These are phyloP conservation scores for Sporisorium graminicola DNA, from an alignment of 1,284 basidiomycete genomes.

Conservation along the genomic window DNA sequence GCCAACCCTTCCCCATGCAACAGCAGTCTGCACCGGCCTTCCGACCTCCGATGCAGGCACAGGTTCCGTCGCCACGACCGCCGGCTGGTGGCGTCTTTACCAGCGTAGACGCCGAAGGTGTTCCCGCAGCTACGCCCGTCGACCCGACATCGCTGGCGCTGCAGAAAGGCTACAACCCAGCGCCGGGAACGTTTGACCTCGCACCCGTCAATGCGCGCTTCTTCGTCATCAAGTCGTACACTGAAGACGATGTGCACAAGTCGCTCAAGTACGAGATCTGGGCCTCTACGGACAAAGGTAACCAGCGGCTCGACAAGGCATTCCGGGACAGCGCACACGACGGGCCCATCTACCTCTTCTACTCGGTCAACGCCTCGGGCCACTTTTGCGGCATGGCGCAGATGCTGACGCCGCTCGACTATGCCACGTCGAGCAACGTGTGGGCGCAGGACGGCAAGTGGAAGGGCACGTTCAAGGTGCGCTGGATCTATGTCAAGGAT, in stretches of 20 bases:
- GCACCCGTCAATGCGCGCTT: slow-evolving; percentile 54
- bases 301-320: slow-evolving; percentile 63
- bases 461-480: slow-evolving; percentile 68
- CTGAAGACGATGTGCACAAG: slow-evolving; percentile 67
- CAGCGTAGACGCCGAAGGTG: background rate
- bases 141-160: slow-evolving; percentile 28
- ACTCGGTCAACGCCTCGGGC: slow-evolving; percentile 66
- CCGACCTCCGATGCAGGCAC: slow-evolving; percentile 19
- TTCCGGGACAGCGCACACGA: slow-evolving; percentile 38
- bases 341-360: slow-evolving; percentile 68
- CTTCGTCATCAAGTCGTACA: slow-evolving; percentile 69
- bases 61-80: slow-evolving; percentile 20
- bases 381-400: slow-evolving; percentile 69
- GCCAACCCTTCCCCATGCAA: slow-evolving; percentile 21
- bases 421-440: slow-evolving; percentile 58
- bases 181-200: slow-evolving; percentile 42
- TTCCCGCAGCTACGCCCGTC: slow-evolving; percentile 20
- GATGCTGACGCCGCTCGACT: slow-evolving; percentile 67
- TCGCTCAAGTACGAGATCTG: slow-evolving; percentile 68
- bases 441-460: slow-evolving; percentile 69
- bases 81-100: background rate
- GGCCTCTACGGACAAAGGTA: slow-evolving; percentile 69
- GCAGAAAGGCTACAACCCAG: slow-evolving; percentile 55
- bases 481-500: slow-evolving; percentile 68
- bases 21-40: slow-evolving; percentile 16